Evolutionary conservation across 2,329 filamentous ascomycete species (phyloP), one percentile per base, ranked within the genome.

Genomic region (Talaromyces sp.): DNA sequence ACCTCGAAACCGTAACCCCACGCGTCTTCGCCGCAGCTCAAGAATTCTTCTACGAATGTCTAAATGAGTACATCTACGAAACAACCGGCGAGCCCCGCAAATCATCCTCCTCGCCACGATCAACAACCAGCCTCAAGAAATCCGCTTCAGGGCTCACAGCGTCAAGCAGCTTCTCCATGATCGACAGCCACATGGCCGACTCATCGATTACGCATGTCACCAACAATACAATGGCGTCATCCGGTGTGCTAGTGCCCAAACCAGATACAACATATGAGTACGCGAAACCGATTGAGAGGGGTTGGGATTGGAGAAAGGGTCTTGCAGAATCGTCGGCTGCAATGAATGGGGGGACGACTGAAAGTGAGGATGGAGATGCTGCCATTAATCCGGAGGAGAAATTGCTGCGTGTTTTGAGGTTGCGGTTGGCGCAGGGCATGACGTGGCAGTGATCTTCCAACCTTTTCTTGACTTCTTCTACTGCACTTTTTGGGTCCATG

Each of bases 1-100:
- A 95, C 74, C 80, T 94, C 17, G 84, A 94, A 75, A 91, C 91
- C 0, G 89, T 95, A 17, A 85, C 88, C 6, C 84, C 86, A 19
- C 85, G 89, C 60, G 89, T 96, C 8, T 92, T 89, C 73, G 80
- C 83, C 0, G 88, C 90, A 27, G 92, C 90, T 73, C 89, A 92
- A 69, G 90, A 92, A 71, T 94, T 93, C 73, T 87, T 96, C 73
- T 81, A 86, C 67, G 86, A 92, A 0, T 90, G 93, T 6, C 80
- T 96, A 25, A 82, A 87, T n/a, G 89, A 90, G 6, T 87, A 86
- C 17, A 86, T 63, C n/a, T 63, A 60, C 43, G 65, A 66, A 58
- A 66, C 43, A 9, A 61, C 61, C 4, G 61, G 61, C 37, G 56
- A 63, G 31, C 19, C 61, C 11, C 52, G 54, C 45, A 66, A 66